Evolutionary conservation across 148 eudicot species (phyloP).

Genomic region (Arctostaphylos glauca): DNA sequence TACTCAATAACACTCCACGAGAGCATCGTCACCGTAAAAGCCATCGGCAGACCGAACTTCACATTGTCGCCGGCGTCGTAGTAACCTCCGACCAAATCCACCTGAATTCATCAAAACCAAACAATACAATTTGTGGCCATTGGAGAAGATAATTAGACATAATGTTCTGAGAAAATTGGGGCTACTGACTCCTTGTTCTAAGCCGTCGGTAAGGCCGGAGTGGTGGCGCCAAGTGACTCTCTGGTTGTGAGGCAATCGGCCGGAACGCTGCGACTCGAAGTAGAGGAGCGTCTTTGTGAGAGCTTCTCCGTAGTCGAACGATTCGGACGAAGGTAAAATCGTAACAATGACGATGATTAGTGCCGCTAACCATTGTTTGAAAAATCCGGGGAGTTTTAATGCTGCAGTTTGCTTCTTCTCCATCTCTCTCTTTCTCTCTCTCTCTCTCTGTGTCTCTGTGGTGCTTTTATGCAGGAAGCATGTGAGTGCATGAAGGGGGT

Average conservation of each 20-base stretch:
- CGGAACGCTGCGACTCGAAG: constrained; percentile 76
- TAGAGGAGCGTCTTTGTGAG: constrained; percentile 58
- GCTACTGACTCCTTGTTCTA: constrained; percentile 49
- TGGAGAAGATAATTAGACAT: background rate
- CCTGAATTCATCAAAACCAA: constrained; percentile 27
- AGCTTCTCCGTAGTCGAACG: constrained; percentile 47
- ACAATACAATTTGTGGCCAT: background rate
- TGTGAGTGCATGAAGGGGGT: background rate
- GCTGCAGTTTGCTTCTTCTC: background rate
- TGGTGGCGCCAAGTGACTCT: constrained; percentile 59
- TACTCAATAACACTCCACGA: constrained; percentile 69
- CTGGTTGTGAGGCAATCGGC: constrained; percentile 61
- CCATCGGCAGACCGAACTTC: constrained; percentile 87
- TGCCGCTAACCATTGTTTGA: background rate
- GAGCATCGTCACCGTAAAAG: constrained; percentile 66
- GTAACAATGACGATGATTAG: background rate
- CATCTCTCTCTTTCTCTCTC: background rate
- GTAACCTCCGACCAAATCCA: constrained; percentile 80
- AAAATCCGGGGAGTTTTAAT: background rate
- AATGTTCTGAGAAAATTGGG: background rate
- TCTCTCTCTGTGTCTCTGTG: background rate
- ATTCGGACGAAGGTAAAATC: constrained; percentile 8
- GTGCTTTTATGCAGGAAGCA: background rate
- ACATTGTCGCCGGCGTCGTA: constrained; percentile 83
- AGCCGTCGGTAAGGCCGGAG: constrained; percentile 74